phyloP scores from a whole-genome alignment of 2,329 filamentous ascomycete genomes.

The Mollisiaceae sp. region DNA sequence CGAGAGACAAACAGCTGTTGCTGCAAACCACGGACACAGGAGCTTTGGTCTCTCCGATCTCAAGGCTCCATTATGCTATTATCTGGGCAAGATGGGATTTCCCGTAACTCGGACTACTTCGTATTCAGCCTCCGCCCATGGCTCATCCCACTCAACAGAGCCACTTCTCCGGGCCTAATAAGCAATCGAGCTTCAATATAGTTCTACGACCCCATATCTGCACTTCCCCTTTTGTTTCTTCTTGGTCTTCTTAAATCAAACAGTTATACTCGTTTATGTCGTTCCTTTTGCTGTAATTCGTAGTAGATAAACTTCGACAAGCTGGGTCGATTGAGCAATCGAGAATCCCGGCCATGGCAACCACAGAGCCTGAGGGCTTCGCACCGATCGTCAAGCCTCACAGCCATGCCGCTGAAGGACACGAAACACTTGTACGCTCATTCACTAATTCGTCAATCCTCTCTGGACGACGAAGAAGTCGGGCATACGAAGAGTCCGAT shows the following conservation, averaged over 20 bases:
- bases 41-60: not conserved
- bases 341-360: slow-evolving; percentile 18
- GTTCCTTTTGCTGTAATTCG: not conserved
- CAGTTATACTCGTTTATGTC: not conserved
- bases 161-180: not conserved
- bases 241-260: not conserved
- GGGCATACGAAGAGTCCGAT: slow-evolving; percentile 33
- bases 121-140: not conserved
- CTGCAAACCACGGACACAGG: not conserved
- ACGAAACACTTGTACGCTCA: slow-evolving; percentile 19
- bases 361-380: slow-evolving; percentile 27
- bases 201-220: not conserved
- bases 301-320: not conserved
- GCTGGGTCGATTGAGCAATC: slow-evolving; percentile 3
- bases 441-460: slow-evolving; percentile 27
- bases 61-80: not conserved
- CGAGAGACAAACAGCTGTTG: slow-evolving; percentile 4
- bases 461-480: slow-evolving; percentile 23
- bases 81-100: not conserved
- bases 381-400: slow-evolving; percentile 16
- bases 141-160: too few relatives aligned
- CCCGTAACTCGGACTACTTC: not conserved
- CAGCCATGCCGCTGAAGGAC: not conserved
- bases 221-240: not conserved
- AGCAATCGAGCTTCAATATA: not conserved